Evolutionary conservation across 345 rosid genomes (phyloP).

Genomic region (Arabidopsis suecica): DNA sequence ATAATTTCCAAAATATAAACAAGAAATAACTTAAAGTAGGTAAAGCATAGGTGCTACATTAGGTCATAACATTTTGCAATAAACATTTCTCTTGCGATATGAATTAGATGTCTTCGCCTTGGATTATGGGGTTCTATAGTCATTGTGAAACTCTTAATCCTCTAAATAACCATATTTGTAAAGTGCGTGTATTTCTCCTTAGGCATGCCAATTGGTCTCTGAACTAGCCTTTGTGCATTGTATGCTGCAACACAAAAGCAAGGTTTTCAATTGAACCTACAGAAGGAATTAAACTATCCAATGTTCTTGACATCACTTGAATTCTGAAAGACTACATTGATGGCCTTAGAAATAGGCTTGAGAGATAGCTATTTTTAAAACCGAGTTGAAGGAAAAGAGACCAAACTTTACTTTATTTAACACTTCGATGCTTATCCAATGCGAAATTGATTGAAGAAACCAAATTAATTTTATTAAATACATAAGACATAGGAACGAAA

Average conservation of each 20-base stretch:
- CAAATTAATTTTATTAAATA: too few relatives aligned
- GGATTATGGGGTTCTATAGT: background rate
- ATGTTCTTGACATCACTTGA: background rate
- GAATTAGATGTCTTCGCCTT: background rate
- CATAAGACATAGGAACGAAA: too few relatives aligned
- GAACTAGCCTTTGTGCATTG: background rate
- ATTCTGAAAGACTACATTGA: background rate
- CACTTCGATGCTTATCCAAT: too few relatives aligned
- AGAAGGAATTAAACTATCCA: background rate
- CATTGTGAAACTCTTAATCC: too few relatives aligned
- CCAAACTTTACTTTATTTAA: too few relatives aligned
- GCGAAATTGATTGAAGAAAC: too few relatives aligned
- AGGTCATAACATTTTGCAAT: background rate
- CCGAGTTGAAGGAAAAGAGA: too few relatives aligned
- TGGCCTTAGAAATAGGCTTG: too few relatives aligned
- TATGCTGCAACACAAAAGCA: background rate
- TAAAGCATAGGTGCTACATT: background rate
- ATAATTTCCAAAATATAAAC: background rate
- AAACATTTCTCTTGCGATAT: background rate
- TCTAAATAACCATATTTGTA: too few relatives aligned
- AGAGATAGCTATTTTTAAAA: too few relatives aligned
- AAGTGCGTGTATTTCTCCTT: background rate
- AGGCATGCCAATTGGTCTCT: background rate
- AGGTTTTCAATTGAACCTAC: background rate
- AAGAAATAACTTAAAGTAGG: background rate